Conservation (phyloP, 2,329 filamentous ascomycete species). For the Fusarium heterosporum region DNA sequence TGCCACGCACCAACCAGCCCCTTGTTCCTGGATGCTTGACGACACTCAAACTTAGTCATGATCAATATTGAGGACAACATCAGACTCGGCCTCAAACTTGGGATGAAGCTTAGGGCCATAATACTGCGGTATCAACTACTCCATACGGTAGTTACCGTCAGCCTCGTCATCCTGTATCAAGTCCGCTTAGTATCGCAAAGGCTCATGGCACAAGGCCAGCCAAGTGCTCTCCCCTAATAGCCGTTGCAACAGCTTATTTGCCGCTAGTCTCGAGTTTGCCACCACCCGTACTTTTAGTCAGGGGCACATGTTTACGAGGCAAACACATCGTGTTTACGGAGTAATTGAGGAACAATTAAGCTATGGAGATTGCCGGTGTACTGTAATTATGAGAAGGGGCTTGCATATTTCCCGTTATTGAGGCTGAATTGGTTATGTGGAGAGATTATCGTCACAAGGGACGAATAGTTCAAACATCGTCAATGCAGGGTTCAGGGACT, state of each 20-base stretch:
- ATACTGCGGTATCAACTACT: too few relatives aligned
- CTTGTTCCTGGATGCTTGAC: conserved; percentile 6
- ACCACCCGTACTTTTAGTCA: conserved; percentile 46
- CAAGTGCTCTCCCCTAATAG: conserved; percentile 27
- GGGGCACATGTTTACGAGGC: conserved; percentile 31
- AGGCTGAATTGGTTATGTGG: conserved; percentile 37
- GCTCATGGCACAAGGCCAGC: conserved; percentile 3
- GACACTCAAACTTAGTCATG: conserved; percentile 4
- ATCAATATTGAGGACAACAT: conserved; percentile 1
- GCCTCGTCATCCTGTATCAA: conserved; percentile 26
- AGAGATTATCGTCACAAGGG: conserved; percentile 27
- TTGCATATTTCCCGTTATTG: conserved; percentile 31
- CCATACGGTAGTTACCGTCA: conserved; percentile 6
- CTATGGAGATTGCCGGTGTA: not conserved
- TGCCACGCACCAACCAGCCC: conserved; percentile 17
- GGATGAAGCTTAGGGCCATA: conserved; percentile 10
- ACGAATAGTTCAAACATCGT: conserved; percentile 32
- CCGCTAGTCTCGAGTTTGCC: conserved; percentile 45
- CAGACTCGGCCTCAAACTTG: not conserved
- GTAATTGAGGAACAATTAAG: conserved; percentile 5
- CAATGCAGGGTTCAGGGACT: conserved; percentile 41
- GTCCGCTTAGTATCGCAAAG: conserved; percentile 3
- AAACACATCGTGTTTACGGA: not conserved
- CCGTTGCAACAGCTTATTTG: conserved; percentile 39
- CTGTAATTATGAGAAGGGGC: conserved; percentile 12